A percentile compares a stretch with the other conserved stretches of the same genome.
Conservation (phyloP, 306 rosid species). For the Corylus heterophylla region DNA sequence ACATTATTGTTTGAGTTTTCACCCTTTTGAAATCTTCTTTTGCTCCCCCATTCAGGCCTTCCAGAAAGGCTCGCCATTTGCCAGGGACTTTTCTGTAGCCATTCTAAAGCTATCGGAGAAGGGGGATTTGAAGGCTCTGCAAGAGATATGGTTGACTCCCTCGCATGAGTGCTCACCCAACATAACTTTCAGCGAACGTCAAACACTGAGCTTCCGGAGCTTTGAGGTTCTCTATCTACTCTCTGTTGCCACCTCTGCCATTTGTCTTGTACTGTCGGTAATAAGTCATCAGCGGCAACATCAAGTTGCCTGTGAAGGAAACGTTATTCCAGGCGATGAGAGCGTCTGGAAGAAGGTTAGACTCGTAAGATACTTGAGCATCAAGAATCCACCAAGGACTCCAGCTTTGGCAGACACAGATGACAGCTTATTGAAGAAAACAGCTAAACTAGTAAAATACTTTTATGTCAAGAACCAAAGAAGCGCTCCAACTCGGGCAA, state of each 20-base stretch:
- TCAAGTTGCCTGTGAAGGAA: conserved; percentile 12
- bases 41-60: conserved; percentile 44
- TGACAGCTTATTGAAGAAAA: conserved; percentile 16
- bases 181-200: conserved; percentile 25
- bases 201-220: conserved; percentile 37
- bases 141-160: conserved; percentile 47
- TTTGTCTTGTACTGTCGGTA: conserved; percentile 27
- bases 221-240: conserved; percentile 50
- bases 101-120: conserved; percentile 44
- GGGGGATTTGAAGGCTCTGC: conserved; percentile 38
- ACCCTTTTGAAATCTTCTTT: not conserved
- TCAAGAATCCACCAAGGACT: conserved; percentile 23
- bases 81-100: conserved; percentile 59
- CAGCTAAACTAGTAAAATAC: not conserved
- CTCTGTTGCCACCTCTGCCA: conserved; percentile 47
- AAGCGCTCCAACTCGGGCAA: conserved; percentile 25
- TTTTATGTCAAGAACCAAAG: not conserved
- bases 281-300: not conserved
- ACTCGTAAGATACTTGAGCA: not conserved
- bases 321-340: not conserved
- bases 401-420: conserved; percentile 30
- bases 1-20: too few relatives aligned
- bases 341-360: conserved; percentile 20
- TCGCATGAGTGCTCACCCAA: conserved; percentile 29
- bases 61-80: conserved; percentile 73